Base-by-base conservation (phyloP, 805 yeast species). In the Sugiyamaella floridensis region DNA sequence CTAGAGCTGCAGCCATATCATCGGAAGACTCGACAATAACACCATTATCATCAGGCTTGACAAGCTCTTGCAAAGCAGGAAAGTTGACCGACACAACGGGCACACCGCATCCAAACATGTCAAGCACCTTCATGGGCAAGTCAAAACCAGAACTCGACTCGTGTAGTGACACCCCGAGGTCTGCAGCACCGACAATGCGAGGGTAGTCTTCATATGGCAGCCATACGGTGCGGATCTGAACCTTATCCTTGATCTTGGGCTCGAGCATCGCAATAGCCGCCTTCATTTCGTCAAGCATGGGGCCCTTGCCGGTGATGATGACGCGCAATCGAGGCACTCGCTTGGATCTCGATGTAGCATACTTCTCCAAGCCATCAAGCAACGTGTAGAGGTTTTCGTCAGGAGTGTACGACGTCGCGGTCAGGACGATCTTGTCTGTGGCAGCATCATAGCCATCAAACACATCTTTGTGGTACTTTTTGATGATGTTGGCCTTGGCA, bases 231-330 rank as follows among this genome's bases (percentile, higher is more conserved):
- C 76, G 76, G 5, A 93, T 73, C 0, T 74, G 62, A 5, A 89
- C 79, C 41, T 77, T 74, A 2, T 71, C 58, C 65, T 80, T 72
- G 19, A 48, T 20, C 16, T 67, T 54, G 42, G 78, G 74, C 3
- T 64, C 55, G 53, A 76, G 67, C 9, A 65, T 60, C n/a, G 70
- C 60, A 1, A 86, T 85, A 20, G 72, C 65, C 1, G 62, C 54
- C 28, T 78, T 63, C 60, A 83, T 85, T 18, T 77, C 70, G 1
- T 69, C 66, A 58, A 81, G 81, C 68, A 86, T 66, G 0, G 98
- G 98, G 0, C 99, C 99, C 66, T 90, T 92, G 0, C 99, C 99
- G 0, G 99, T 93, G n/a, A 93, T 84, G n/a, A 93, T 69, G 50
- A 89, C 78, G 40, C 81, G 66, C 1, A 90, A 63, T 2, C 75